A percentile compares a stretch with the other conserved stretches of the same genome.
Evolutionary conservation across 768 basidiomycete genomes (phyloP).

Genomic region (Tylopilus subfusipes): DNA sequence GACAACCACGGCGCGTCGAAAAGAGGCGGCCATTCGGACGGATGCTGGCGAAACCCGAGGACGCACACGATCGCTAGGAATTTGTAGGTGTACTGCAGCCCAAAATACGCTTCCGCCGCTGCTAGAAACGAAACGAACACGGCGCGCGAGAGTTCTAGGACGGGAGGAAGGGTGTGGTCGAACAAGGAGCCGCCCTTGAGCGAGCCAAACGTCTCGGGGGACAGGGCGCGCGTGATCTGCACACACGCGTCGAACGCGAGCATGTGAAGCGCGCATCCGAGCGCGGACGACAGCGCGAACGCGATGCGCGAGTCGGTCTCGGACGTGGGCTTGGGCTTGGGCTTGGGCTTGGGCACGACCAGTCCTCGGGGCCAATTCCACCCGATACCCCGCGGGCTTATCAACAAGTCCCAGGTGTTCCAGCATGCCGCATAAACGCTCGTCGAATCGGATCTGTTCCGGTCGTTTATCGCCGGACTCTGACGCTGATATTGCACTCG

Average conservation of each 20-base stretch:
- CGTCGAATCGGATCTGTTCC: neutral
- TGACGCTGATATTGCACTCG: slow-evolving; percentile 13
- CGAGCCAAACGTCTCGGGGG: slow-evolving; percentile 38
- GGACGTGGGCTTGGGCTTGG: slow-evolving; percentile 4
- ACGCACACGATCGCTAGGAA: slow-evolving; percentile 43
- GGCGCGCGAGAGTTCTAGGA: slow-evolving; percentile 37
- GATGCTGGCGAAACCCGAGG: slow-evolving; percentile 43
- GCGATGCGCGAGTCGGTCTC: slow-evolving; percentile 6
- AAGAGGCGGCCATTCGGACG: slow-evolving; percentile 58
- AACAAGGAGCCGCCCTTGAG: slow-evolving; percentile 36
- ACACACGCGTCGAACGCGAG: slow-evolving; percentile 17
- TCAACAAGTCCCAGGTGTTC: slow-evolving; percentile 28
- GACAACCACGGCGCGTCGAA: slow-evolving; percentile 55
- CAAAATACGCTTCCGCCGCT: slow-evolving; percentile 43
- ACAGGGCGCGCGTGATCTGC: slow-evolving; percentile 25
- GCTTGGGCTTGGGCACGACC: slow-evolving; percentile 10
- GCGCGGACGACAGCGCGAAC: slow-evolving; percentile 11
- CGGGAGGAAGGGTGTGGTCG: slow-evolving; percentile 29
- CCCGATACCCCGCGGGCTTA: slow-evolving; percentile 25
- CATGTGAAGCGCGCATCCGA: neutral
- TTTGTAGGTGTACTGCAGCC: slow-evolving; percentile 44
- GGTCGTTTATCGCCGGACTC: neutral
- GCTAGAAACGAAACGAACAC: slow-evolving; percentile 40
- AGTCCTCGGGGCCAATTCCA: slow-evolving; percentile 27
- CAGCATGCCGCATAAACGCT: slow-evolving; percentile 18